These are phyloP conservation scores for Eimeria necatrix DNA, from an alignment of 169 alveolate genomes.

Conservation along the genomic window DNA sequence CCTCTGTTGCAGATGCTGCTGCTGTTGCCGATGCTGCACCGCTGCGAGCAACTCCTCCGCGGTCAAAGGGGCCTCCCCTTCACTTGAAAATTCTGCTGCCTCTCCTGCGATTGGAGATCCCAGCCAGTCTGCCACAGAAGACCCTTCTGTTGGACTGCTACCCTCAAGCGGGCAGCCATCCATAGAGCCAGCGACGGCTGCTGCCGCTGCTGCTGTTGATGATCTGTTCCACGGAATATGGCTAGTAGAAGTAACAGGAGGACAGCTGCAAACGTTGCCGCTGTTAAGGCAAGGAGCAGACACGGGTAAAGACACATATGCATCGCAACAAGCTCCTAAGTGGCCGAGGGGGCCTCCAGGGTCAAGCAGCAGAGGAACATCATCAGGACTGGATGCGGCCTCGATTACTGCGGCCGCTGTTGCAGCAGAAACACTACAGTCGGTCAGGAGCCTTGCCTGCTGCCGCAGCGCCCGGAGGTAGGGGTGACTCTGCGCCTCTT, in stretches of 20 bases:
- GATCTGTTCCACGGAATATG: neutral
- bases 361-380: slow-evolving; percentile 69
- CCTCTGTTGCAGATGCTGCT: slow-evolving; percentile 65
- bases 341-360: slow-evolving; percentile 76
- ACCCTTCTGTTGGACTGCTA: neutral
- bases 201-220: neutral
- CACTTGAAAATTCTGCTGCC: slow-evolving; percentile 38
- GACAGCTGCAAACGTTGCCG: slow-evolving; percentile 15
- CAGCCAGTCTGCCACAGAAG: slow-evolving; percentile 8
- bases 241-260: slow-evolving; percentile 8
- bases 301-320: slow-evolving; percentile 8
- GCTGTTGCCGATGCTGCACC: slow-evolving; percentile 60
- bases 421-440: neutral
- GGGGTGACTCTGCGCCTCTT: slow-evolving; percentile 38
- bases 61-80: neutral
- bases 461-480: slow-evolving; percentile 51
- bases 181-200: slow-evolving; percentile 2
- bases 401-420: slow-evolving; percentile 38
- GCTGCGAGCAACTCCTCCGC: slow-evolving; percentile 18
- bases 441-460: slow-evolving; percentile 31
- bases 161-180: neutral
- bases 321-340: slow-evolving; percentile 60
- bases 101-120: slow-evolving; percentile 32
- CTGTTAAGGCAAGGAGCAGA: slow-evolving; percentile 54
- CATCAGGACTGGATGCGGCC: slow-evolving; percentile 53